These are phyloP conservation scores for Aspergillus sp. DNA, from an alignment of 2,329 filamentous ascomycete species.

Conservation along the genomic window DNA sequence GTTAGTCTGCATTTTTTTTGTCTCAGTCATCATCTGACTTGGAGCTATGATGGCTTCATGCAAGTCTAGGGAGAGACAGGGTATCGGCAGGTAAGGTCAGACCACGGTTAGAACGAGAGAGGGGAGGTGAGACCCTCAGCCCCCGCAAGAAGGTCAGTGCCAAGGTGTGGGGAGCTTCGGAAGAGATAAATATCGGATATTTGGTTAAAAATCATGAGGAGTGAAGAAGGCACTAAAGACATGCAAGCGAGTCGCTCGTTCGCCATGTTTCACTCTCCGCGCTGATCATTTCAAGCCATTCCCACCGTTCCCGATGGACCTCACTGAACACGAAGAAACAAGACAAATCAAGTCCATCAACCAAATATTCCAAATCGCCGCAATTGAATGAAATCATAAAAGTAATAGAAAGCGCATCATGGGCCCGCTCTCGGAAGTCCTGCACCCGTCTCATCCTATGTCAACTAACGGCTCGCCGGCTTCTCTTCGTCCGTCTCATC, in stretches of 20 bases:
- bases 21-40: constrained; percentile 12
- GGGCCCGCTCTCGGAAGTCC: constrained; percentile 6
- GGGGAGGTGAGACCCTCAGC: background rate
- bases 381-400: constrained; percentile 4
- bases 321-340: background rate
- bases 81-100: background rate
- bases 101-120: background rate
- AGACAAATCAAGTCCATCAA: constrained; percentile 2
- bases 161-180: constrained; percentile 6
- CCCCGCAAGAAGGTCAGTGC: background rate
- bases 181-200: background rate
- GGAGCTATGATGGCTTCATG: background rate
- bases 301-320: background rate
- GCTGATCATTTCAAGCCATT: constrained; percentile 9
- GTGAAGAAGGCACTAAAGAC: background rate
- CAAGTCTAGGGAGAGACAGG: background rate
- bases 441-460: constrained; percentile 19
- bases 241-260: background rate
- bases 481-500: constrained; percentile 34
- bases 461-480: constrained; percentile 23
- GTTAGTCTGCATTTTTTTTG: background rate
- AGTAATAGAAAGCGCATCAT: background rate
- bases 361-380: constrained; percentile 4
- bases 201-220: background rate
- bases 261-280: constrained; percentile 14